These are phyloP conservation scores for Populus hybrid DNA, from an alignment of 441 rosid genomes.

Conservation along the genomic window DNA sequence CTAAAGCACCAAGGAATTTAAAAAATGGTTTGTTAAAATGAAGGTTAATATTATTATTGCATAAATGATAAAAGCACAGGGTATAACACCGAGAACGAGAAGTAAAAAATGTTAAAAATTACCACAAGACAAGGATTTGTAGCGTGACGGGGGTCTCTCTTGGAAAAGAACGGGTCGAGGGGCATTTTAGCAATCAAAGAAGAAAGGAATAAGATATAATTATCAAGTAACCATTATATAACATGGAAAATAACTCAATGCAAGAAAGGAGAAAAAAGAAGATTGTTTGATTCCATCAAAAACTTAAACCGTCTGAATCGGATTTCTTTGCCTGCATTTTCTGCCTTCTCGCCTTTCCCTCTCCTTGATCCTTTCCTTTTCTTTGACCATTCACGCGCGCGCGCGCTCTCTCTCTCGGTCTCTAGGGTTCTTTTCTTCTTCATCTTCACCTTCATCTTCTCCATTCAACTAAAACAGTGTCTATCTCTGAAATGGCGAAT, in stretches of 20 bases:
- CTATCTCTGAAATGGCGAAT: slow-evolving; percentile 41
- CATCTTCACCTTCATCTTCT: background rate
- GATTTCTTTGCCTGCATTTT: slow-evolving; percentile 24
- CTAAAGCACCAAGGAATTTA: background rate
- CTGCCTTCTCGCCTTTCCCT: slow-evolving; percentile 19
- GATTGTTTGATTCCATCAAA: slow-evolving; percentile 27
- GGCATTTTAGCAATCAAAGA: background rate
- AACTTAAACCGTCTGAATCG: slow-evolving; percentile 39
- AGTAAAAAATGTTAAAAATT: background rate
- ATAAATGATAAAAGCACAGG: background rate
- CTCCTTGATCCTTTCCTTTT: slow-evolving; percentile 28
- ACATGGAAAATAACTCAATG: background rate
- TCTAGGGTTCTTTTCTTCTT: slow-evolving; percentile 34
- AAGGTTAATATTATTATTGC: background rate
- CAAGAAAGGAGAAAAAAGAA: background rate
- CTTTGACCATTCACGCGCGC: slow-evolving; percentile 39
- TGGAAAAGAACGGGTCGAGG: background rate
- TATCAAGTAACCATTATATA: background rate
- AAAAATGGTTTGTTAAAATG: background rate
- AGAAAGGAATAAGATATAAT: background rate
- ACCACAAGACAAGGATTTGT: background rate
- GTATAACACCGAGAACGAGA: background rate
- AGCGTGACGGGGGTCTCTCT: background rate
- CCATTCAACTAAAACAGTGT: background rate
- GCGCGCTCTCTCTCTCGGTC: slow-evolving; percentile 1